A percentile compares a stretch with the other conserved stretches of the same genome.
These are phyloP conservation scores for Panicum virgatum DNA, from an alignment of 202 grass and related monocot genomes.

Conservation along the genomic window DNA sequence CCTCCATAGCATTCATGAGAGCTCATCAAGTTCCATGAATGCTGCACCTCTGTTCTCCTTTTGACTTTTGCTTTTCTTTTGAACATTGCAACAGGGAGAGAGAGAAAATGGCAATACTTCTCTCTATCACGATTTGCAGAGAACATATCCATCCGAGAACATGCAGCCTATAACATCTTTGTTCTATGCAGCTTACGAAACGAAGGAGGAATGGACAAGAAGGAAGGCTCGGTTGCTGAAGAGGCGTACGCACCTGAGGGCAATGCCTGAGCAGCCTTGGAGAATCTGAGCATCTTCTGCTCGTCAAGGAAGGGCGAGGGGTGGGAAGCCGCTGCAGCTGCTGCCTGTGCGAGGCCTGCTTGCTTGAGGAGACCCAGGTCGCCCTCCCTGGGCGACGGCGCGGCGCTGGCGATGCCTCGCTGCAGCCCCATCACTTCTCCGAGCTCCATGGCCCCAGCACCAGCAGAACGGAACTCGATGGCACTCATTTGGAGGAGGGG, in stretches of 20 bases:
- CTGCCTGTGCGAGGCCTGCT: constrained; percentile 19
- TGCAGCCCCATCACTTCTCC: constrained; percentile 49
- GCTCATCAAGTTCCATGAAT: constrained; percentile 56
- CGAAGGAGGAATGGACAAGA: neutral
- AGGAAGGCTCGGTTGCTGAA: neutral
- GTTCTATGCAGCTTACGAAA: neutral
- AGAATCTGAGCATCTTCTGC: constrained; percentile 65
- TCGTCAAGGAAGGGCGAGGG: constrained; percentile 59
- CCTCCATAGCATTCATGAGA: constrained; percentile 36
- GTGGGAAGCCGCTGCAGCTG: neutral
- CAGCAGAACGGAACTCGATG: constrained; percentile 6
- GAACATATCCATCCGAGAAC: neutral
- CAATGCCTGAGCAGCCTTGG: constrained; percentile 41
- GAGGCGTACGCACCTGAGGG: constrained; percentile 42
- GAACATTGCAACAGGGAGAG: constrained; percentile 10
- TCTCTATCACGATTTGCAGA: constrained; percentile 16
- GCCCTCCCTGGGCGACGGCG: constrained; percentile 28
- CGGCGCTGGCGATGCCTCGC: constrained; percentile 3
- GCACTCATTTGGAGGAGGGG: constrained; percentile 10
- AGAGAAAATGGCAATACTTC: neutral
- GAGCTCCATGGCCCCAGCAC: constrained; percentile 25
- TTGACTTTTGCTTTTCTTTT: constrained; percentile 44
- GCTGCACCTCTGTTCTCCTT: constrained; percentile 36
- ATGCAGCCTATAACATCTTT: neutral
- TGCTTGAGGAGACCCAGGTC: constrained; percentile 27